Evolutionary conservation across 768 basidiomycete species (phyloP).

Genomic region (Grammothele lineata): DNA sequence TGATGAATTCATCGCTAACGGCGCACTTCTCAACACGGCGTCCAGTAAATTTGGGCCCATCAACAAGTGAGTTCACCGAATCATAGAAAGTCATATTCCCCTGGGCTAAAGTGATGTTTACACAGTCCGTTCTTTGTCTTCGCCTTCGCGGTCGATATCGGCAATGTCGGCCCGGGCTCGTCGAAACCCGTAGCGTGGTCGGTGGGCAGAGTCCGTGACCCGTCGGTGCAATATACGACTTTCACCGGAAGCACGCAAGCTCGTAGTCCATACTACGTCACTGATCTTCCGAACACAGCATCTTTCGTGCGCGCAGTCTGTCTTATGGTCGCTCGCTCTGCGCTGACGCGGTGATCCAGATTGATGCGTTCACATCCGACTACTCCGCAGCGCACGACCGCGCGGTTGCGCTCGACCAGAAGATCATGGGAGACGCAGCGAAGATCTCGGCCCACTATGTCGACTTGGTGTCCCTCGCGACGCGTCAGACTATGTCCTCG

Average conservation of each 20-base stretch:
- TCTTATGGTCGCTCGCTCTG: too few relatives aligned
- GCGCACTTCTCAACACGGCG: not conserved
- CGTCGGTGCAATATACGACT: constrained; percentile 19
- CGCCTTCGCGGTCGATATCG: constrained; percentile 23
- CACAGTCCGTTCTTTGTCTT: constrained; percentile 13
- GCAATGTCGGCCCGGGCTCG: constrained; percentile 13
- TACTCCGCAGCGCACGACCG: constrained; percentile 14
- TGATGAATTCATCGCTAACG: not conserved
- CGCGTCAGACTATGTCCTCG: constrained; percentile 20
- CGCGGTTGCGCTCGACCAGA: constrained; percentile 15
- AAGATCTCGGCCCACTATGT: constrained; percentile 15
- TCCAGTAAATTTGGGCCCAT: not conserved
- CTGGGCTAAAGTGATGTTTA: too few relatives aligned
- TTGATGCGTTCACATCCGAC: constrained; percentile 15
- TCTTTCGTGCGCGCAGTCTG: too few relatives aligned
- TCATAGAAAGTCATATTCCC: too few relatives aligned
- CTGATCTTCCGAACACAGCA: too few relatives aligned
- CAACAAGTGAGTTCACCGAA: not conserved
- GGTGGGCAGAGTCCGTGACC: constrained; percentile 22
- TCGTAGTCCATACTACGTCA: too few relatives aligned
- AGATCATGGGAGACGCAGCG: constrained; percentile 14
- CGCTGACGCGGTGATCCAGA: constrained; percentile 2
- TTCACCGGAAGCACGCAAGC: too few relatives aligned
- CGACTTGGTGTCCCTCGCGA: constrained; percentile 22
- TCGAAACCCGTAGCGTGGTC: too few relatives aligned